Conservation (phyloP, 1,284 basidiomycete species). For the Tilletia caries region DNA sequence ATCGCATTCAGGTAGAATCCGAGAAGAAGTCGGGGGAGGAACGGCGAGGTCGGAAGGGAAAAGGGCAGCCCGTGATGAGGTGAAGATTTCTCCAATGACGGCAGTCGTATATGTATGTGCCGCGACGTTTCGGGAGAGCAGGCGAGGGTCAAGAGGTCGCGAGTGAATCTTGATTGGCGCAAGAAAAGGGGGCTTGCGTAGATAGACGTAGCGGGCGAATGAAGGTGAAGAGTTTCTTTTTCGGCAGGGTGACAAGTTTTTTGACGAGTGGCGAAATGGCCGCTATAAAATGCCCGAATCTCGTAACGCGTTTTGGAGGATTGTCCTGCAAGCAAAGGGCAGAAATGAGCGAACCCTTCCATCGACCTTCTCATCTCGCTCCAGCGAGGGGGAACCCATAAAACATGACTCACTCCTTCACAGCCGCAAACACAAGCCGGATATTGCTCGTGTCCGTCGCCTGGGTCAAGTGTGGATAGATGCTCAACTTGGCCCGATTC, state of each 20-base stretch:
- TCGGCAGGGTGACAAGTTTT: background rate
- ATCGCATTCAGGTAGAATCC: no score
- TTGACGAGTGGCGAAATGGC: background rate
- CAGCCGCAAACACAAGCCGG: slow-evolving; percentile 87
- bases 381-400: background rate
- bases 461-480: slow-evolving; percentile 58
- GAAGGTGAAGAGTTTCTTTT: background rate
- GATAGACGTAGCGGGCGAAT: no score
- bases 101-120: no score
- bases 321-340: slow-evolving; percentile 14
- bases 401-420: slow-evolving; percentile 67
- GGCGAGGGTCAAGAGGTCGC: no score
- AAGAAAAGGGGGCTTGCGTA: no score
- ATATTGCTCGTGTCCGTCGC: slow-evolving; percentile 66
- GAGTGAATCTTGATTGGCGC: no score
- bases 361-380: background rate
- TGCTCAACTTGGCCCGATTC: slow-evolving; percentile 62
- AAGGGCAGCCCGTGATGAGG: no score
- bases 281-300: slow-evolving; percentile 24
- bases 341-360: background rate
- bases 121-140: no score
- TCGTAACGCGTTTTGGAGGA: slow-evolving; percentile 24
- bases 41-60: no score
- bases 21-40: no score
- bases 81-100: no score